phyloP scores from a whole-genome alignment of 768 basidiomycete species.

The Boletus patriciae region DNA sequence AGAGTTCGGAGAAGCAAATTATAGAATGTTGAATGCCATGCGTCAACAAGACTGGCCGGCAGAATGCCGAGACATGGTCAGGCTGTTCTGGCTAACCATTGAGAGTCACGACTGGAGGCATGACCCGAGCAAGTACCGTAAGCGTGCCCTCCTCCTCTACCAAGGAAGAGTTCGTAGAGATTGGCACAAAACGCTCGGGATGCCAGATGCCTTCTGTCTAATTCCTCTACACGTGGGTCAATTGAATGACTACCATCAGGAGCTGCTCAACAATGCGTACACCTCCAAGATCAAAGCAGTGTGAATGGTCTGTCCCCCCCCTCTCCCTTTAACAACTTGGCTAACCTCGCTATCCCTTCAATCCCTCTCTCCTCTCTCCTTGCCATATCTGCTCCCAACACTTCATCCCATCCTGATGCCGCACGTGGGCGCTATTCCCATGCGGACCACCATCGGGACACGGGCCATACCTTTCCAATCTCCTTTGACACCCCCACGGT shows the following conservation, averaged over 20 bases:
- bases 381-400: too few relatives aligned
- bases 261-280: background rate
- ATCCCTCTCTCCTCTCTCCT: background rate
- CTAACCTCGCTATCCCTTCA: too few relatives aligned
- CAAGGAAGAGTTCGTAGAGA: background rate
- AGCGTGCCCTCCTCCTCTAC: background rate
- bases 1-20: background rate
- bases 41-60: background rate
- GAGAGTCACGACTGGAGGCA: too few relatives aligned
- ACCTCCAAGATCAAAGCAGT: background rate
- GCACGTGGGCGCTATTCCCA: too few relatives aligned
- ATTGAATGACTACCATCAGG: background rate
- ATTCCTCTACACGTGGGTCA: rapidly evolving
- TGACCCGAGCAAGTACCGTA: background rate
- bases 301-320: background rate
- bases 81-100: background rate
- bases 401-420: too few relatives aligned
- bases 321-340: too few relatives aligned
- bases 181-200: background rate
- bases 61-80: rapidly evolving
- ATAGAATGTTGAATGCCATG: background rate
- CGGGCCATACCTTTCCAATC: too few relatives aligned
- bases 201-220: background rate
- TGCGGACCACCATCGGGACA: background rate
- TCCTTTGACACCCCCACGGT: too few relatives aligned